Evolutionary conservation across 2,329 filamentous ascomycete genomes (phyloP).

Genomic region (Aspergillus amoenus): DNA sequence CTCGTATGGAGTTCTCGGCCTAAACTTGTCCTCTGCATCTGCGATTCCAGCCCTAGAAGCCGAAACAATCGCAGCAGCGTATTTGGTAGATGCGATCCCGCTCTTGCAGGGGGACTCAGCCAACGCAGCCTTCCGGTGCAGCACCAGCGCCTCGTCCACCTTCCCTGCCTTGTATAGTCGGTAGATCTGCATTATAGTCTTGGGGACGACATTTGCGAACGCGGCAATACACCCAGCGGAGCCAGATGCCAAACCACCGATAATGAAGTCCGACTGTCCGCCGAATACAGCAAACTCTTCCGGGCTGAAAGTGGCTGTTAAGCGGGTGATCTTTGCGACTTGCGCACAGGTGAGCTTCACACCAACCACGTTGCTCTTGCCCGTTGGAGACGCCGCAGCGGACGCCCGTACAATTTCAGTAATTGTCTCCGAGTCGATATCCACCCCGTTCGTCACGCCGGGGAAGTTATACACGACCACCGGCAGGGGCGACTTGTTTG

Average conservation of each 20-base stretch:
- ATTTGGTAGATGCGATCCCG: slow-evolving; percentile 67
- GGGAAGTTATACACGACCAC: slow-evolving; percentile 70
- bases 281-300: slow-evolving; percentile 67
- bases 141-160: slow-evolving; percentile 55
- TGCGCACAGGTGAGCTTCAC: slow-evolving; percentile 66
- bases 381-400: slow-evolving; percentile 31
- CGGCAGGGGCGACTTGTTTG: slow-evolving; percentile 52
- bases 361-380: slow-evolving; percentile 56
- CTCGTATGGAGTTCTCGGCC: slow-evolving; percentile 63
- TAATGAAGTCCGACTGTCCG: slow-evolving; percentile 70
- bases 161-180: slow-evolving; percentile 59
- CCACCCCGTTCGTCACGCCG: slow-evolving; percentile 65
- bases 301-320: slow-evolving; percentile 53
- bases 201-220: slow-evolving; percentile 59
- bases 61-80: slow-evolving; percentile 61
- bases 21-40: slow-evolving; percentile 57
- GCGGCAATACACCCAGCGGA: slow-evolving; percentile 57
- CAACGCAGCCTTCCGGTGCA: slow-evolving; percentile 63
- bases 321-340: slow-evolving; percentile 60
- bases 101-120: slow-evolving; percentile 66
- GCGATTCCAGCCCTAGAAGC: slow-evolving; percentile 61
- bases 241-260: slow-evolving; percentile 55
- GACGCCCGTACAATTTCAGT: slow-evolving; percentile 52
- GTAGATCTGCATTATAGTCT: slow-evolving; percentile 59
- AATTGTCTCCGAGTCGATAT: slow-evolving; percentile 65